Conservation (phyloP, 352 stramenopile species). For the Pythium pectinolyticum region DNA sequence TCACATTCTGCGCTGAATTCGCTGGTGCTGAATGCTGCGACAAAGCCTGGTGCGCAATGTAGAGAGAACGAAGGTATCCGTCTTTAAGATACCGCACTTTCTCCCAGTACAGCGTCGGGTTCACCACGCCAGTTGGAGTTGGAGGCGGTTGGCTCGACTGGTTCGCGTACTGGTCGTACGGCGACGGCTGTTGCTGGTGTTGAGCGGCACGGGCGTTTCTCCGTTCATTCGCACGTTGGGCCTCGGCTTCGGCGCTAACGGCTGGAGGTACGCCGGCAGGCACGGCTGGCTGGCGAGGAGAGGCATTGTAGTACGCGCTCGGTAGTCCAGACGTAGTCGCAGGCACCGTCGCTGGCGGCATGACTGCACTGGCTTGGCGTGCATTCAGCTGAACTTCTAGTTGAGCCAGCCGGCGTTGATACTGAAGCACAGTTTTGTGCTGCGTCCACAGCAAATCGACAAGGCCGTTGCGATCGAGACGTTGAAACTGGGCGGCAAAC, state of each 20-base stretch:
- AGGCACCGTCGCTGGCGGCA: constrained; percentile 10
- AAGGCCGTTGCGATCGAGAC: constrained; percentile 59
- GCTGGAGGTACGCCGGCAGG: constrained; percentile 26
- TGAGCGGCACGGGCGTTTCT: constrained; percentile 26
- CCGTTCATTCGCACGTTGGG: constrained; percentile 46
- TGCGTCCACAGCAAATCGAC: constrained; percentile 82
- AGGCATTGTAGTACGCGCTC: constrained; percentile 42
- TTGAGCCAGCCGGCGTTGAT: constrained; percentile 53
- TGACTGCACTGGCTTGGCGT: neutral
- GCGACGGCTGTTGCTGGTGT: constrained; percentile 4
- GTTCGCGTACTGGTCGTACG: constrained; percentile 18
- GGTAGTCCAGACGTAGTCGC: constrained; percentile 3
- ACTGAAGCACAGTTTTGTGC: constrained; percentile 56
- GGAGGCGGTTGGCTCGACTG: neutral
- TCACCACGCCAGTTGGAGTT: constrained; percentile 20
- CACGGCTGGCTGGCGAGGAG: constrained; percentile 24
- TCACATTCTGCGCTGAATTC: constrained; percentile 62
- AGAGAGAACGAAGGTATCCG: constrained; percentile 47
- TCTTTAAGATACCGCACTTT: constrained; percentile 60
- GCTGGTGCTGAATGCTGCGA: constrained; percentile 60
- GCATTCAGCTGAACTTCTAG: constrained; percentile 49
- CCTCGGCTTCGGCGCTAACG: constrained; percentile 47
- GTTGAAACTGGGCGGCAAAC: constrained; percentile 68
- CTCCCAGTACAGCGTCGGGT: constrained; percentile 68
- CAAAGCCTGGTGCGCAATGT: constrained; percentile 63